Conservation (phyloP, 2,329 filamentous ascomycete genomes). For the Thermoascus crustaceus region DNA sequence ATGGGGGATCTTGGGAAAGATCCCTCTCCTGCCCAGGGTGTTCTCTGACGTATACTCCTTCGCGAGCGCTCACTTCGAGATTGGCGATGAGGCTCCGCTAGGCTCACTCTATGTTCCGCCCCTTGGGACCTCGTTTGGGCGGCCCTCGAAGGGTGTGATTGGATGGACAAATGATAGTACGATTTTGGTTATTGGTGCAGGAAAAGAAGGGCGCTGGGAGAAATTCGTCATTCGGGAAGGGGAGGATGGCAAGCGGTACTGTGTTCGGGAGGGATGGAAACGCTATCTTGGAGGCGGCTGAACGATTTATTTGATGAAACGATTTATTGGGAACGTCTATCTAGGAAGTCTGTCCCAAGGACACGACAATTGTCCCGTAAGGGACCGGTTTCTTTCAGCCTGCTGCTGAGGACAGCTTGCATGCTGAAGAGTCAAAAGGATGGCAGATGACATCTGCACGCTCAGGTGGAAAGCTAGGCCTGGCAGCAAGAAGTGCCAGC, state of each 20-base stretch:
- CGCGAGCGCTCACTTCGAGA: slow-evolving; percentile 70
- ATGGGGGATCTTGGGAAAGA: slow-evolving; percentile 76
- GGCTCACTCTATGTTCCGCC: slow-evolving; percentile 39
- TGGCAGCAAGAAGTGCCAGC: not conserved
- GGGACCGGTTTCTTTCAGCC: too few species aligned
- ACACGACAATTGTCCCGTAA: too few species aligned
- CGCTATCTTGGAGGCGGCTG: slow-evolving; percentile 53
- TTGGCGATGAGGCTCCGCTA: slow-evolving; percentile 60
- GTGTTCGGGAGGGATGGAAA: slow-evolving; percentile 73
- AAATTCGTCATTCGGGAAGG: slow-evolving; percentile 66
- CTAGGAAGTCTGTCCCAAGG: slow-evolving; percentile 1
- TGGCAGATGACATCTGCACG: too few species aligned
- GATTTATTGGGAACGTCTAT: slow-evolving; percentile 5
- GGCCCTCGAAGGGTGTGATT: slow-evolving; percentile 71
- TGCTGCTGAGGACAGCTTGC: too few species aligned
- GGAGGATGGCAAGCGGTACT: slow-evolving; percentile 58
- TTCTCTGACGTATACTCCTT: slow-evolving; percentile 90
- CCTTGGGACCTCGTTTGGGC: slow-evolving; percentile 45
- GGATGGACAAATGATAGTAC: slow-evolving; percentile 73
- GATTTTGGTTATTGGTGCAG: slow-evolving; percentile 69
- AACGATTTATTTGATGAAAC: slow-evolving; percentile 6
- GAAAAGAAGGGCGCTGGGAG: slow-evolving; percentile 77
- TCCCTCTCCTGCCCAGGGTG: slow-evolving; percentile 75
- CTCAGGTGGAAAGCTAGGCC: not conserved
- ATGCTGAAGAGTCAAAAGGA: too few species aligned